These are phyloP conservation scores for Trichosanthes truncata DNA, from an alignment of 306 rosid species.

Conservation along the genomic window DNA sequence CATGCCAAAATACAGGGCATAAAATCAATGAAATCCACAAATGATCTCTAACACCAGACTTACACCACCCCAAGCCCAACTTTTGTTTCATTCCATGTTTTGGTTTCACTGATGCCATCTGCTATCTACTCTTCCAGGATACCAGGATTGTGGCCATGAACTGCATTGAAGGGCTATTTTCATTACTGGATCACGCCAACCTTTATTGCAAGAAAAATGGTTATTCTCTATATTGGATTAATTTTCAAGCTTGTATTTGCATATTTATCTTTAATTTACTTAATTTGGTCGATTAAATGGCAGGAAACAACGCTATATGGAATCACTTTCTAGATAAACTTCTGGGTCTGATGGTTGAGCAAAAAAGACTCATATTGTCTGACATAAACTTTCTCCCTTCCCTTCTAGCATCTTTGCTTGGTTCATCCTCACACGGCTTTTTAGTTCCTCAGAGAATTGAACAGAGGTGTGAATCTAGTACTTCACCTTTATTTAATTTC, in stretches of 20 bases:
- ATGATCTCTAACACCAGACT: background rate
- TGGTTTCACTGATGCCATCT: background rate
- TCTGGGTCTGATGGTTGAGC: slow-evolving; percentile 50
- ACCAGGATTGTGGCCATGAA: slow-evolving; percentile 62
- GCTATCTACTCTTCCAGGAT: slow-evolving; percentile 32
- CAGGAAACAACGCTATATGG: slow-evolving; percentile 68
- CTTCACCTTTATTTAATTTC: background rate
- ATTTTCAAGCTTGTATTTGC: background rate
- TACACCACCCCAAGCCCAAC: background rate
- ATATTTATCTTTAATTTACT: background rate
- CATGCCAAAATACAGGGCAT: background rate
- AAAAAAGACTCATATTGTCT: slow-evolving; percentile 63
- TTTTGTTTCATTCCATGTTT: background rate
- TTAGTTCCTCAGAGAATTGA: slow-evolving; percentile 58
- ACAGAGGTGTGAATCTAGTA: slow-evolving; percentile 38
- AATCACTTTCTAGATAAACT: slow-evolving; percentile 55
- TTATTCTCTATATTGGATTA: background rate
- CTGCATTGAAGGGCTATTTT: slow-evolving; percentile 47
- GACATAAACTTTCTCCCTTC: slow-evolving; percentile 67
- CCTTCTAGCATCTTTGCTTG: slow-evolving; percentile 49
- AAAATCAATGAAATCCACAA: background rate
- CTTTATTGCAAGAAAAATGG: slow-evolving; percentile 77
- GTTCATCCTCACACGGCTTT: slow-evolving; percentile 45
- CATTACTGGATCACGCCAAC: slow-evolving; percentile 49
- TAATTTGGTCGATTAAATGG: slow-evolving; percentile 11